Evolutionary conservation across 1,284 basidiomycete genomes (phyloP), one percentile per base, ranked within the genome.

Genomic region (Prillingera fragicola): DNA sequence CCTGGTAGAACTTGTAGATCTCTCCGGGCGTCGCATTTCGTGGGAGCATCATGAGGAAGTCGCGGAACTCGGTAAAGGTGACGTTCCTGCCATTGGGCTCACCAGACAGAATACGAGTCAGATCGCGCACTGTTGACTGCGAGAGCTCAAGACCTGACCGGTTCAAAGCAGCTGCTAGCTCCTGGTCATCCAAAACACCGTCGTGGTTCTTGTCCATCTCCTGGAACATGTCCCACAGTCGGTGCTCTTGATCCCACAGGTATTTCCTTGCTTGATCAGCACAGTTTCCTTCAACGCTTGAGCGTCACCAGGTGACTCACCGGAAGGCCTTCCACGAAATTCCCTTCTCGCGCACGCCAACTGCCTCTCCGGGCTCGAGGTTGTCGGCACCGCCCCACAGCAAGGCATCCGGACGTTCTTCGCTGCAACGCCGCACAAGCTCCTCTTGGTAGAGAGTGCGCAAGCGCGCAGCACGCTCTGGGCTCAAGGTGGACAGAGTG

Each of bases 171-270:
- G 75, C 62, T 37, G 77, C 70, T 47, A 92, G 77, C 63, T 92
- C 88, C 13, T 75, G 70, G 7, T 79, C 74, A 56, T 90, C 87
- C 22, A 92, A 69, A 48, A 79, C 79, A 3, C 87, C 89, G 69
- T 92, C 87, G 24, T 82, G 79, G 60, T 92, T 88, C 46, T 86
- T 74, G 71, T 92, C 89, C 28, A 92, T 77, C 55, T 89, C 80
- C 59, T 90, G 87, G 68, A 94, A 92, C 48, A 89, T 82, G 43
- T 80, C 76, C 89, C 90, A 92, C 34, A 92, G 75, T 69, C 92
- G 87, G 83, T 60, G 52, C 47, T 72, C 70, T 48, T 69, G 55
- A 38, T 66, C 65, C 64, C 57, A 64, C 43, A 61, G 49, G 51
- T 65, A 63, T 41, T 45, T 48, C 17, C 48, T 47, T 36, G 26